Evolutionary conservation across 805 yeast genomes (phyloP), one percentile per base, ranked within the genome.

Genomic region (Wickerhamiella allomyrinae): DNA sequence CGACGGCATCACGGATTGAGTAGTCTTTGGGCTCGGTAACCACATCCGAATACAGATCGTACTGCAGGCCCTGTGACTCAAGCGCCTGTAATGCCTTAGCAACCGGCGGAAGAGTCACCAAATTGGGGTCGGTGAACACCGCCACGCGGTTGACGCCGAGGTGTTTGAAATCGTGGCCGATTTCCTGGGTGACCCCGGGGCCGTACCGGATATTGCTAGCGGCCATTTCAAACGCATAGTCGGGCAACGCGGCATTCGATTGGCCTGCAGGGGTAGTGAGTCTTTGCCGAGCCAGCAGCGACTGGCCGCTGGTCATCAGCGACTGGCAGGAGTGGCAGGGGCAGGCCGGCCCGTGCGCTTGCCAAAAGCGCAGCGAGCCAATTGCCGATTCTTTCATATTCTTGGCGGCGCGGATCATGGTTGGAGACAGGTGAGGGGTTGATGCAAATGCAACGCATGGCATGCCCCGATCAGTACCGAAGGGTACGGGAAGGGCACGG

Each of bases 151-250:
- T 44, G 31, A 50, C 57, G 3, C 57, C 57, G 44, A 61, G 35
- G 41, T 60, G 56, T 46, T 51, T 55, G 45, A 62, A 58, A 39
- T 62, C 67, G 51, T 56, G 49, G 21, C 67, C 67, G 8, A 62
- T 59, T 40, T 62, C 67, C 5, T 48, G 37, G 9, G 67, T 62
- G 15, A 53, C 63, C 6, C 67, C 67, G 13, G 57, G 57, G n/a
- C 67, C 67, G 38, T 56, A 62, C 7, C 67, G 55, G 37, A 62
- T 58, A 41, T 59, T 61, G 40, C 60, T 54, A 3, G 66, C 61
- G 7, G 67, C 66, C 59, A 62, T 51, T 45, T 62, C 66, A 42
- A 62, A 62, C 11, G 67, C 67, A 42, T 62, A 62, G 41, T 62
- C 67, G 29, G 54, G 51, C 8, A 48, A 42, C 11, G 35, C 29